phyloP scores from a whole-genome alignment of 805 yeast genomes.

The Ogataea polymorpha region DNA sequence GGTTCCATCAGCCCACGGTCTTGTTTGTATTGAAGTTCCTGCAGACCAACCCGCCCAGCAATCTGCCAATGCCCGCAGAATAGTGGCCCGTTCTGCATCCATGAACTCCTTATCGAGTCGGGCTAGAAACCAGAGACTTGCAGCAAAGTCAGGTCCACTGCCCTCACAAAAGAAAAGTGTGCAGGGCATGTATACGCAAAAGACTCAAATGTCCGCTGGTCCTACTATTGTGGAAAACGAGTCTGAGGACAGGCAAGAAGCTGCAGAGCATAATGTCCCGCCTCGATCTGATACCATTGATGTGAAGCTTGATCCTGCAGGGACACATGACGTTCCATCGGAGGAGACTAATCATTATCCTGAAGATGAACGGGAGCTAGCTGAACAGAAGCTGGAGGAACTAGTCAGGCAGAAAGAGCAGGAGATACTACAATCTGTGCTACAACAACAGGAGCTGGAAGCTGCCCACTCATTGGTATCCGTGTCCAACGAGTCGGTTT shows the following conservation, averaged over 20 bases:
- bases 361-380: conserved; percentile 25
- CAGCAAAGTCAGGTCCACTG: conserved; percentile 5
- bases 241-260: conserved; percentile 1
- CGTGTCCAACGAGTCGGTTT: conserved; percentile 18
- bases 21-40: conserved; percentile 68
- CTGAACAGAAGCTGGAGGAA: conserved; percentile 28
- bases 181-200: conserved; percentile 23
- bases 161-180: conserved; percentile 19
- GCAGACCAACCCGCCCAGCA: conserved; percentile 23
- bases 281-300: neutral
- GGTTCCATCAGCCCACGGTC: conserved; percentile 71
- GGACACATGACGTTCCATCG: conserved; percentile 6
- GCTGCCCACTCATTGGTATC: conserved; percentile 4
- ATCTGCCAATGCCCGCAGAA: conserved; percentile 13
- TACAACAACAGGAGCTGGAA: conserved; percentile 21
- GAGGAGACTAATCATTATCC: conserved; percentile 18
- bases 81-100: conserved; percentile 23
- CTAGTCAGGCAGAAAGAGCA: conserved; percentile 26
- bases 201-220: conserved; percentile 13
- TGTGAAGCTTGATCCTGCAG: conserved; percentile 7
- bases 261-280: neutral
- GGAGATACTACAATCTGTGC: conserved; percentile 27
- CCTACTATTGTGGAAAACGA: conserved; percentile 27
- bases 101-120: conserved; percentile 22
- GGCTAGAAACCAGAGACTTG: conserved; percentile 6